Percentiles rank a stretch among this genome's conserved stretches.
phyloP scores from a whole-genome alignment of 1,139 yeast genomes.

The Yamadazyma pseudoaaseri region DNA sequence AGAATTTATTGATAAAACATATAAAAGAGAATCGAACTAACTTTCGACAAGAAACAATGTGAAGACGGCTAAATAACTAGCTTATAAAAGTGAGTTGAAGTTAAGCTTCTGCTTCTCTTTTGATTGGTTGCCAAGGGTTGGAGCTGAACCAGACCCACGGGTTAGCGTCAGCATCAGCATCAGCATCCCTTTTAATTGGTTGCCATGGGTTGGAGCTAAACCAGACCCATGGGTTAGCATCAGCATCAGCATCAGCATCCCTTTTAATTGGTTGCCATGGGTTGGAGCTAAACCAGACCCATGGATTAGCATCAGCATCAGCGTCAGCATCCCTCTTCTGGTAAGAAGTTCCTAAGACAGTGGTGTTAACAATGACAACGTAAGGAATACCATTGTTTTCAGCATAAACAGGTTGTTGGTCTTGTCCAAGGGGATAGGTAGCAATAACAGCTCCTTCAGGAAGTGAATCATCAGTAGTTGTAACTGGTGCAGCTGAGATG shows the following conservation, averaged over 20 bases:
- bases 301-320: conserved; percentile 11
- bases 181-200: conserved; percentile 13
- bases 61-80: no score
- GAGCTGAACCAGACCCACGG: conserved; percentile 10
- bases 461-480: conserved; percentile 10
- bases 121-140: conserved; percentile 12
- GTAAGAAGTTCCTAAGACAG: conserved; percentile 9
- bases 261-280: conserved; percentile 13
- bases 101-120: conserved; percentile 10
- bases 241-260: conserved; percentile 13
- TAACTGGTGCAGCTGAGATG: conserved; percentile 15
- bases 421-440: conserved; percentile 13
- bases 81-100: no score
- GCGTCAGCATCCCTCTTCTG: conserved; percentile 14
- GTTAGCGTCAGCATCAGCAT: conserved; percentile 11
- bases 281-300: conserved; percentile 11
- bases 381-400: conserved; percentile 14
- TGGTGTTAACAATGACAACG: conserved; percentile 15
- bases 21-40: no score
- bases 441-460: conserved; percentile 16
- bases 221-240: conserved; percentile 13
- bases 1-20: no score
- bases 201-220: conserved; percentile 10
- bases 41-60: no score
- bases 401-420: conserved; percentile 13